Evolutionary conservation across 2,329 filamentous ascomycete genomes (phyloP).

Genomic region (Xylaria sp.): DNA sequence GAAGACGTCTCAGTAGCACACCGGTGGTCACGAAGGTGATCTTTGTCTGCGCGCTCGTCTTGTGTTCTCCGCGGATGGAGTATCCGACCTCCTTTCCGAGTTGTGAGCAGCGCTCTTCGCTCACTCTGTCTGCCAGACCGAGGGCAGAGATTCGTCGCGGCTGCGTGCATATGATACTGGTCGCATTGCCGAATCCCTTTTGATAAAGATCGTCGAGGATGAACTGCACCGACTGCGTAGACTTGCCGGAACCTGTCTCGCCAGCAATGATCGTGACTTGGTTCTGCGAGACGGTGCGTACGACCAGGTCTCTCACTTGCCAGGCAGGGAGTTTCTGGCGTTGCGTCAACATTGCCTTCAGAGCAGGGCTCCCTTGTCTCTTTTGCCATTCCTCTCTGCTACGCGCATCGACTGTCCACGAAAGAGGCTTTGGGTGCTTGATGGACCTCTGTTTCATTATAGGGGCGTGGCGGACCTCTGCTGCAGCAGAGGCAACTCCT

Average conservation of each 20-base stretch:
- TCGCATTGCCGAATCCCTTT: conserved; percentile 71
- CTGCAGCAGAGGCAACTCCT: conserved; percentile 69
- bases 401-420: conserved; percentile 61
- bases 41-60: conserved; percentile 71
- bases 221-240: conserved; percentile 95
- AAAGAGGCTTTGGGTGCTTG: conserved; percentile 61
- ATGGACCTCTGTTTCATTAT: conserved; percentile 40
- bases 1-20: conserved; percentile 86
- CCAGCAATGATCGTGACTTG: conserved; percentile 97
- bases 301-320: conserved; percentile 76
- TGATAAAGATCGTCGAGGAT: conserved; percentile 88
- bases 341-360: conserved; percentile 74
- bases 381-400: conserved; percentile 71
- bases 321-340: conserved; percentile 83
- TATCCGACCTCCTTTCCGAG: conserved; percentile 92
- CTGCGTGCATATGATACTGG: conserved; percentile 94
- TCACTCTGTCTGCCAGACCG: conserved; percentile 90
- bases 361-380: conserved; percentile 65
- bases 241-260: conserved; percentile 96
- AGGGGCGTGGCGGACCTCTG: conserved; percentile 49
- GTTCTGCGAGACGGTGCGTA: conserved; percentile 72
- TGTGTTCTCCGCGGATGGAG: conserved; percentile 87
- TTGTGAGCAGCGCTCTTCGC: conserved; percentile 80
- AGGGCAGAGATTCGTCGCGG: conserved; percentile 92
- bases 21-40: conserved; percentile 97